These are phyloP conservation scores for Mucor indicus DNA, from an alignment of 371 early-diverging fungal species.

Conservation along the genomic window DNA sequence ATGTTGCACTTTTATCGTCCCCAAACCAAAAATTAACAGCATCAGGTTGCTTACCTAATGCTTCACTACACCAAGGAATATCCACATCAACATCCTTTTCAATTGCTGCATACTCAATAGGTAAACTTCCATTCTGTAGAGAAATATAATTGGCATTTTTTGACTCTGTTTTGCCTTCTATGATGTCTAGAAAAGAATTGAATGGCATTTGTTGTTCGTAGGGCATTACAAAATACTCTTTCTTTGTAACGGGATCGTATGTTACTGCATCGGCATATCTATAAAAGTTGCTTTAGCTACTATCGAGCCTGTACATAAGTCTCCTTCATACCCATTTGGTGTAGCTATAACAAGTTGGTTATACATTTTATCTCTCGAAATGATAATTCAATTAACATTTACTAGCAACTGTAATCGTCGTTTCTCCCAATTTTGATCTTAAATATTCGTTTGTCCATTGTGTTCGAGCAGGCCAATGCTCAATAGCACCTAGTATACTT, in stretches of 20 bases:
- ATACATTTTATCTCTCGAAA: not conserved
- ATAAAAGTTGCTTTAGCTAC: not conserved
- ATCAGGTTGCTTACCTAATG: constrained; percentile 63
- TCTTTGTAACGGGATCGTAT: constrained; percentile 34
- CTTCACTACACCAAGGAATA: constrained; percentile 64
- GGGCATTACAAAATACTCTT: constrained; percentile 67
- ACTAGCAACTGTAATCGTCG: constrained; percentile 62
- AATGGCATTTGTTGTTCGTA: constrained; percentile 63
- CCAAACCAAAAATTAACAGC: constrained; percentile 86
- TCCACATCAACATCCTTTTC: constrained; percentile 58
- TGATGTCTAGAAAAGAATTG: constrained; percentile 45
- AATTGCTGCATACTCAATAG: constrained; percentile 52
- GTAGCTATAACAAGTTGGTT: constrained; percentile 19
- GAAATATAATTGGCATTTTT: constrained; percentile 59
- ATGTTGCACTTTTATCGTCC: constrained; percentile 56
- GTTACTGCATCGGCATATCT: constrained; percentile 71
- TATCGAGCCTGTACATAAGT: not conserved
- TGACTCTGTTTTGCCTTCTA: constrained; percentile 26
- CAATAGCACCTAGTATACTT: constrained; percentile 24
- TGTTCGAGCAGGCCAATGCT: constrained; percentile 61
- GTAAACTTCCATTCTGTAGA: constrained; percentile 69
- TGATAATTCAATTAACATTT: constrained; percentile 9
- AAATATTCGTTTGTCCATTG: constrained; percentile 68
- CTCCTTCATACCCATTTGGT: constrained; percentile 36
- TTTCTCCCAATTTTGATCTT: constrained; percentile 36